Evolutionary conservation across 2,329 filamentous ascomycete genomes (phyloP), one percentile per base, ranked within the genome.

Genomic region (Diaporthe helianthi): DNA sequence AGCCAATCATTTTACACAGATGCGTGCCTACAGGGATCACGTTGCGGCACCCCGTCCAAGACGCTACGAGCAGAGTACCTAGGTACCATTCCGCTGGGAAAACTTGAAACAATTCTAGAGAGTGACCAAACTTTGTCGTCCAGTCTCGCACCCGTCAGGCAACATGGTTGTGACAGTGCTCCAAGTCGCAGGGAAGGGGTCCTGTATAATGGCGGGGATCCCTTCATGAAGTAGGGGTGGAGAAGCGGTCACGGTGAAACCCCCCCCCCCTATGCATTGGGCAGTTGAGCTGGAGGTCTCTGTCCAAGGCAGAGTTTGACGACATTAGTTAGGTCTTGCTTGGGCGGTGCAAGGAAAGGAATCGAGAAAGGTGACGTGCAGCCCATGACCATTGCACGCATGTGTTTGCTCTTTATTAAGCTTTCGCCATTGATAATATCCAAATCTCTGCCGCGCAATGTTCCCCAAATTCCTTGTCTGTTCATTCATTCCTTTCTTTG

Each of bases 1-100:
- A 67, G 67, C 69, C 69, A 71, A 71, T 71, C 69, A 65, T 64
- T 51, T 64, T 58, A 69, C 67, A 71, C 49, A 36, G 22, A 54
- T n/a, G 38, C 63, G 54, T 46, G 52, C 33, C 17, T n/a, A 29
- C 46, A 58, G 53, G 63, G 51, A 38, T 38, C 8, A 29, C n/a
- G n/a, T 41, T 46, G 69, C 69, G 44, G 65, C 69, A 44, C 12
- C 52, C 29, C 31, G 44, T 47, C 52, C 52, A 26, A 26, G 41
- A 17, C 44, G 17, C 10, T 12, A 19, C 1, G n/a, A 8, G 65
- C 26, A n/a, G 10, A 24, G 31, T 38, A n/a, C n/a, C n/a, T n/a
- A n/a, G n/a, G n/a, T n/a, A 52, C 19, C 29, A 26, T 58, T 17
- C n/a, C 9, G 26, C 10, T 33, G 44, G 52, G 10, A 22, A 36